A percentile compares a stretch with the other conserved stretches of the same genome.
Evolutionary conservation across 768 basidiomycete genomes (phyloP).

Genomic region (Baorangia bicolor): DNA sequence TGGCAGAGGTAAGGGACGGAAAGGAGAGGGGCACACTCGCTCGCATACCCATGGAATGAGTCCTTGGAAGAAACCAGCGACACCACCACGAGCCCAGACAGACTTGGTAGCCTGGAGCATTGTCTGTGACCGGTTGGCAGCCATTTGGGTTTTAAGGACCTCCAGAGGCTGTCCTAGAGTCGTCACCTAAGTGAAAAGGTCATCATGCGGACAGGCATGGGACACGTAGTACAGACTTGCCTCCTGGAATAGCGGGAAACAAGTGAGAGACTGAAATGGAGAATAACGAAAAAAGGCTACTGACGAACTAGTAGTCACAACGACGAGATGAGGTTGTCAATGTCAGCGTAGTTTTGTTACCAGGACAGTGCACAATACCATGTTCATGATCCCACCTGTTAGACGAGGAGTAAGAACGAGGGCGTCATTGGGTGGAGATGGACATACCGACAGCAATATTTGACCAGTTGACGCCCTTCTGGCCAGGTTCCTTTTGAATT

Average conservation of each 20-base stretch:
- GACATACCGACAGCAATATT: conserved; percentile 90
- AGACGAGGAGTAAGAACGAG: conserved; percentile 18
- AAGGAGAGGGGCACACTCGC: not conserved
- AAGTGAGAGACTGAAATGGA: conserved; percentile 9
- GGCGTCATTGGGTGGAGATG: conserved; percentile 16
- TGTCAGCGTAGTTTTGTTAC: conserved; percentile 3
- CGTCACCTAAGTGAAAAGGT: conserved; percentile 64
- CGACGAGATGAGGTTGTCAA: conserved; percentile 2
- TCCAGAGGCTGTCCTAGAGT: conserved; percentile 98
- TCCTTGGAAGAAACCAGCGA: conserved; percentile 92
- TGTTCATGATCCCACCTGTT: conserved; percentile 95
- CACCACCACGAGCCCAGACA: conserved; percentile 91
- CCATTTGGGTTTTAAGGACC: conserved; percentile 99
- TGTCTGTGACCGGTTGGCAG: conserved; percentile 88
- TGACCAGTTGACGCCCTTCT: conserved; percentile 91
- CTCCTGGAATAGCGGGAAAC: conserved; percentile 50
- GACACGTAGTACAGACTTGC: conserved; percentile 44
- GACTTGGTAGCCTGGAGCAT: conserved; percentile 84
- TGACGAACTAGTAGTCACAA: conserved; percentile 44
- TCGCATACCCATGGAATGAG: conserved; percentile 92
- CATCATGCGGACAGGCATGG: not conserved
- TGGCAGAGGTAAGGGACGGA: not conserved
- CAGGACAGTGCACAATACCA: conserved; percentile 60
- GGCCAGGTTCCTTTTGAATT: conserved; percentile 82
- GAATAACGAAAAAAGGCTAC: conserved; percentile 7